These are phyloP conservation scores for Apiospora arundinis DNA, from an alignment of 2,329 filamentous ascomycete species.

Conservation along the genomic window DNA sequence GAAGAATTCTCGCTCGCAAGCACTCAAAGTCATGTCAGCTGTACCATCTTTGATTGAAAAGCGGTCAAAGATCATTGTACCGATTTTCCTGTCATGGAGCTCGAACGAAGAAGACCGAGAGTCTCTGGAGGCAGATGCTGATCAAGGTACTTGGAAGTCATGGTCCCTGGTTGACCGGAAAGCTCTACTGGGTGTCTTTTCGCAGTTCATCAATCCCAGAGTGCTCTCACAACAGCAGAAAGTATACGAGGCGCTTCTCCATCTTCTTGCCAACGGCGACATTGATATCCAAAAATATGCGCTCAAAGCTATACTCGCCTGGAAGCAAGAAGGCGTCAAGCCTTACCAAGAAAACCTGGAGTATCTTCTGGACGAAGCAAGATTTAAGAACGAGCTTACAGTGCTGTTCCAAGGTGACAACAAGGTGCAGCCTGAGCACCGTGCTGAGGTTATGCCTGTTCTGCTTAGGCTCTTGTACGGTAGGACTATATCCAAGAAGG, in stretches of 20 bases:
- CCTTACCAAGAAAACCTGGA: constrained; percentile 86
- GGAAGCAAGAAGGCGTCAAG: constrained; percentile 80
- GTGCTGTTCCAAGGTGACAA: constrained; percentile 82
- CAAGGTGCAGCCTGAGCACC: constrained; percentile 76
- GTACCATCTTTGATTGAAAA: constrained; percentile 83
- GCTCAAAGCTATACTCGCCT: constrained; percentile 83
- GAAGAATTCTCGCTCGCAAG: constrained; percentile 72
- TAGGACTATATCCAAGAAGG: constrained; percentile 82
- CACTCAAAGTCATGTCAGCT: constrained; percentile 77
- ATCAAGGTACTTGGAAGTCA: constrained; percentile 39
- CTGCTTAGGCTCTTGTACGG: constrained; percentile 89
- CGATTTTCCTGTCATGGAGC: constrained; percentile 86
- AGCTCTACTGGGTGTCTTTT: constrained; percentile 79
- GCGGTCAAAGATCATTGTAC: constrained; percentile 82
- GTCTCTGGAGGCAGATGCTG: constrained; percentile 29
- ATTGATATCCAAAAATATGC: constrained; percentile 85
- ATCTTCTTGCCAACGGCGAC: constrained; percentile 85
- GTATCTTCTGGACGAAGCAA: constrained; percentile 86
- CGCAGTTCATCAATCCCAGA: constrained; percentile 84
- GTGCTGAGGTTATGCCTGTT: constrained; percentile 78
- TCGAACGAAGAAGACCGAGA: constrained; percentile 55
- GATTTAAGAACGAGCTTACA: constrained; percentile 93
- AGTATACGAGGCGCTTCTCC: constrained; percentile 77
- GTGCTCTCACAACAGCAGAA: constrained; percentile 80
- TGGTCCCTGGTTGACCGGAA: constrained; percentile 86